Evolutionary conservation across 768 basidiomycete species (phyloP).

Genomic region (Boletus reticulatus): DNA sequence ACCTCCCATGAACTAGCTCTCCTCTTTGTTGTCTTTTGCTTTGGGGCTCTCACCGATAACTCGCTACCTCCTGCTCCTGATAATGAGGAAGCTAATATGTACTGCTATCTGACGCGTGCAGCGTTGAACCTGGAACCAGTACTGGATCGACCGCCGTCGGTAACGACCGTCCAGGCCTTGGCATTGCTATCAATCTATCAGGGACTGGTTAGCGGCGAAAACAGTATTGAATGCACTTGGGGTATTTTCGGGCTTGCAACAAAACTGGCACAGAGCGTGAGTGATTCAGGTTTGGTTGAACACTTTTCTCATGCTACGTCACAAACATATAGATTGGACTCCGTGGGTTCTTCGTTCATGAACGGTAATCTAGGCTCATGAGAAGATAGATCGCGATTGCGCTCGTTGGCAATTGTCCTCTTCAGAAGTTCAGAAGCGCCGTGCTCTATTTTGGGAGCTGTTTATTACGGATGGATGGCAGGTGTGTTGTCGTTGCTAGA

Average conservation of each 20-base stretch:
- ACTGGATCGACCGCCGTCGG: conserved; percentile 67
- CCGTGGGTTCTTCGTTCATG: conserved; percentile 42
- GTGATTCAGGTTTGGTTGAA: conserved; percentile 24
- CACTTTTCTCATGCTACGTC: background rate
- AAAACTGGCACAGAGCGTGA: conserved; percentile 66
- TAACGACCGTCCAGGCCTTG: conserved; percentile 65
- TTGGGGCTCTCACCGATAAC: conserved; percentile 58
- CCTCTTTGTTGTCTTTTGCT: conserved; percentile 60
- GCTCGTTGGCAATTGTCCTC: conserved; percentile 64
- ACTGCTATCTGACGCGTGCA: conserved; percentile 60
- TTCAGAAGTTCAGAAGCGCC: conserved; percentile 66
- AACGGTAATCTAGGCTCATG: conserved; percentile 12
- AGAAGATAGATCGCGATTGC: conserved; percentile 63
- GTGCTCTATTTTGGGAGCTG: conserved; percentile 70
- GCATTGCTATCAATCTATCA: conserved; percentile 70
- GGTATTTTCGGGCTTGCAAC: conserved; percentile 61
- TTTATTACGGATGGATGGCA: conserved; percentile 77
- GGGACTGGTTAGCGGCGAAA: conserved; percentile 63
- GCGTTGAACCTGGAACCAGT: conserved; percentile 67
- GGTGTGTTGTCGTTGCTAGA: conserved; percentile 36
- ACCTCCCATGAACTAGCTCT: conserved; percentile 62
- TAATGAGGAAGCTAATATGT: conserved; percentile 51
- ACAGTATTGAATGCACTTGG: conserved; percentile 71
- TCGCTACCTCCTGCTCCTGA: conserved; percentile 51
- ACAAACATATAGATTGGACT: conserved; percentile 53